A percentile compares a stretch with the other conserved stretches of the same genome.
These are phyloP conservation scores for Mariannaea sp. DNA, from an alignment of 2,329 filamentous ascomycete genomes.

Conservation along the genomic window DNA sequence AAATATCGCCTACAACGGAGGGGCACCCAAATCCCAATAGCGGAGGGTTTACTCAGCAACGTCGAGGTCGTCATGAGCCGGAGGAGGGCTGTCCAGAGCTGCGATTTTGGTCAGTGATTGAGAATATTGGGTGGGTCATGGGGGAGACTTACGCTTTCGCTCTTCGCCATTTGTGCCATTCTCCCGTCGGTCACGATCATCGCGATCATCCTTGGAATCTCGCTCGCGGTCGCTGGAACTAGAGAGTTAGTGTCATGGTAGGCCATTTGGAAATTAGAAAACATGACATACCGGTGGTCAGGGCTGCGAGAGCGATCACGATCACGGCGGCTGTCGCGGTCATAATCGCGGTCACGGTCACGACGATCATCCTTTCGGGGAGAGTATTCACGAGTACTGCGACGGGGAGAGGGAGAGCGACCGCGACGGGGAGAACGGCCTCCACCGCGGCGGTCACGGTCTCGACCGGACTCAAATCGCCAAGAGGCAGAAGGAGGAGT, in stretches of 20 bases:
- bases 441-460: slow-evolving; percentile 67
- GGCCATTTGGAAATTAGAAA: too few relatives aligned
- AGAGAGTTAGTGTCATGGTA: slow-evolving; percentile 14
- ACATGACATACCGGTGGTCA: slow-evolving; percentile 57
- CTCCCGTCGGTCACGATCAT: slow-evolving; percentile 75
- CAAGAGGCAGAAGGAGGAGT: slow-evolving; percentile 97
- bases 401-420: slow-evolving; percentile 79
- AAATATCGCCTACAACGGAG: slow-evolving; percentile 21
- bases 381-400: slow-evolving; percentile 78
- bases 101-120: slow-evolving; percentile 38
- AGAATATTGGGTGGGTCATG: too few relatives aligned
- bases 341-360: slow-evolving; percentile 78
- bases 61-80: slow-evolving; percentile 92
- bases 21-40: slow-evolving; percentile 12
- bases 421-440: slow-evolving; percentile 68
- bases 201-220: slow-evolving; percentile 67
- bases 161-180: slow-evolving; percentile 84
- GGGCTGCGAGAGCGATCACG: slow-evolving; percentile 78
- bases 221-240: slow-evolving; percentile 56
- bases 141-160: slow-evolving; percentile 78
- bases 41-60: slow-evolving; percentile 72
- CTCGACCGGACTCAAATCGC: slow-evolving; percentile 93
- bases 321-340: slow-evolving; percentile 75
- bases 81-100: slow-evolving; percentile 77
- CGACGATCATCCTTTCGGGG: slow-evolving; percentile 87